Percentiles rank a stretch among this genome's conserved stretches.
These are phyloP conservation scores for Erodium moschatum DNA, from an alignment of 441 rosid species.

Conservation along the genomic window DNA sequence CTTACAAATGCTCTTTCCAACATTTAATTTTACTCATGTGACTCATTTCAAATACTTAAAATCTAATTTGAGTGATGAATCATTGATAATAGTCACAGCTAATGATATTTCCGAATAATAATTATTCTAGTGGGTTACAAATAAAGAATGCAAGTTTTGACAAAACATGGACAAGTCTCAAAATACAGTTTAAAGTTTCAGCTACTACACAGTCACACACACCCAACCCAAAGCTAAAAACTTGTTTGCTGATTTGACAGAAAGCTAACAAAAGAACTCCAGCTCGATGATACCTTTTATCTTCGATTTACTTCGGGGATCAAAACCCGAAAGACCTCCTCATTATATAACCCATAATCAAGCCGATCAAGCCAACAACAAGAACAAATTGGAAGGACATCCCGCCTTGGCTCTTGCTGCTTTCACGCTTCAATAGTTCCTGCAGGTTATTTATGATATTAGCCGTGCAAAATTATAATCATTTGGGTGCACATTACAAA, in stretches of 20 bases:
- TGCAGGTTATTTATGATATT: neutral
- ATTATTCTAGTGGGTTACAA: neutral
- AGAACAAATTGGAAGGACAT: neutral
- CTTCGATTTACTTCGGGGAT: neutral
- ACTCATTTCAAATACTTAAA: too few relatives aligned
- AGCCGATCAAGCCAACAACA: neutral
- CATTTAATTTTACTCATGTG: too few relatives aligned
- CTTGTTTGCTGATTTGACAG: neutral
- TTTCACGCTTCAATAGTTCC: slow-evolving; percentile 1
- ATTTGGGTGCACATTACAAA: neutral
- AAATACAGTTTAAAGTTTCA: neutral
- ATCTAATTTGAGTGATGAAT: too few relatives aligned
- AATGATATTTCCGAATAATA: neutral
- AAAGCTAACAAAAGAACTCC: neutral
- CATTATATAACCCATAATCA: neutral
- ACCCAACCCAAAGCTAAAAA: neutral
- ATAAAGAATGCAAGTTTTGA: neutral
- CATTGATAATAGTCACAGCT: too few relatives aligned
- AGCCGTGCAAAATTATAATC: neutral
- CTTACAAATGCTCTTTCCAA: too few relatives aligned
- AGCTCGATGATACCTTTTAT: neutral
- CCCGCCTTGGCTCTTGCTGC: neutral
- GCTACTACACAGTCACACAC: neutral
- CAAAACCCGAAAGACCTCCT: neutral
- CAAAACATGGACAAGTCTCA: neutral